phyloP scores from a whole-genome alignment of 2,329 filamentous ascomycete species.

The Ophiostoma montium region DNA sequence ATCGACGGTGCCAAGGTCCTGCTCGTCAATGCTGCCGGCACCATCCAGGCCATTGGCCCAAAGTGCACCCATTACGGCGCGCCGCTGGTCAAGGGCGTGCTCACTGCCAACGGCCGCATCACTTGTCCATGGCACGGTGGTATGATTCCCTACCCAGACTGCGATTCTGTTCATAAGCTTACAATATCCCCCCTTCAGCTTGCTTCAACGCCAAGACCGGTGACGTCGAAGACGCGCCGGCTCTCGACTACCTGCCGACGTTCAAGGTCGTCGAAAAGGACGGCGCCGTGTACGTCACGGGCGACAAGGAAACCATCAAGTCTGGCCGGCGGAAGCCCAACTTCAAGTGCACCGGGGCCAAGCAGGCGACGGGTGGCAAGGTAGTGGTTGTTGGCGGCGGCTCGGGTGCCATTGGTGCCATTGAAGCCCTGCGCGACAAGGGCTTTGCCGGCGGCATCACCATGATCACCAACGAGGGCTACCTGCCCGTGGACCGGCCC shows the following conservation, averaged over 20 bases:
- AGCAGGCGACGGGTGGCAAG: slow-evolving; percentile 33
- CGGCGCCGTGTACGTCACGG: slow-evolving; percentile 71
- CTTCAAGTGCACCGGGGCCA: slow-evolving; percentile 46
- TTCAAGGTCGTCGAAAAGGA: slow-evolving; percentile 73
- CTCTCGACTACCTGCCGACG: slow-evolving; percentile 68
- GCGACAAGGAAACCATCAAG: slow-evolving; percentile 67
- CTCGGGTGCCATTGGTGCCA: slow-evolving; percentile 64
- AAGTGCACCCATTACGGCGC: slow-evolving; percentile 86
- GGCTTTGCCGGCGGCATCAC: slow-evolving; percentile 72
- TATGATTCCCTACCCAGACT: slow-evolving; percentile 25
- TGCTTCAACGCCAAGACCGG: slow-evolving; percentile 85
- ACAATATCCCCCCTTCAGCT: slow-evolving; percentile 36
- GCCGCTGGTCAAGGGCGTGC: slow-evolving; percentile 70
- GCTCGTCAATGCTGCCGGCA: slow-evolving; percentile 62
- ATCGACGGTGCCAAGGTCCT: slow-evolving; percentile 76
- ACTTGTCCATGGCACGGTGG: slow-evolving; percentile 97
- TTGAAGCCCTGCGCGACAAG: slow-evolving; percentile 70
- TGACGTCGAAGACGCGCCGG: slow-evolving; percentile 90
- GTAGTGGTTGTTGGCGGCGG: slow-evolving; percentile 84
- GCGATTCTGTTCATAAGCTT: background rate
- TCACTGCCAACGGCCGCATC: slow-evolving; percentile 67
- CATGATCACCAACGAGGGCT: slow-evolving; percentile 69
- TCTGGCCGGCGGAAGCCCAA: slow-evolving; percentile 58
- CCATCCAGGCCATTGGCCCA: slow-evolving; percentile 64
- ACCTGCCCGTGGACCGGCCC: slow-evolving; percentile 80